phyloP scores from a whole-genome alignment of 2,329 filamentous ascomycete genomes.

The Ascosphaera acerosa region DNA sequence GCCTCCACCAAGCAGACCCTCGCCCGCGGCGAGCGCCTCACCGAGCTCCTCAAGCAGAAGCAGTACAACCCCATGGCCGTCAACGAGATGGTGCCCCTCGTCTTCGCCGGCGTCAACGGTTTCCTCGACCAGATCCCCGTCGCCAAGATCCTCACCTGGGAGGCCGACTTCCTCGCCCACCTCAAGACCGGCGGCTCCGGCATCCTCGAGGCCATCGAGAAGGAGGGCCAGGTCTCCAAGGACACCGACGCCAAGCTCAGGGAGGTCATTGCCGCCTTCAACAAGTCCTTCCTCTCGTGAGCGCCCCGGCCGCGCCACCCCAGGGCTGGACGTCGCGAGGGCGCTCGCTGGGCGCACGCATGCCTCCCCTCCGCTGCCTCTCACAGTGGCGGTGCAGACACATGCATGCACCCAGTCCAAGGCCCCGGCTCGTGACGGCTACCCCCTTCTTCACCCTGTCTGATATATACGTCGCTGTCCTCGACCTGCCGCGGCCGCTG shows the following conservation, averaged over 20 bases:
- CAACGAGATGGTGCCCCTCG: conserved; percentile 98
- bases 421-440: too few species aligned
- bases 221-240: conserved; percentile 91
- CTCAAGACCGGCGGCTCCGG: conserved; percentile 76
- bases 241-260: conserved; percentile 41
- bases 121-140: conserved; percentile 74
- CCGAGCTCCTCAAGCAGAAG: conserved; percentile 98
- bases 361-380: too few species aligned
- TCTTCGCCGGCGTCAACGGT: conserved; percentile 98
- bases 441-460: too few species aligned
- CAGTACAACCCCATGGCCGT: conserved; percentile 97
- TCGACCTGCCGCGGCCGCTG: too few species aligned
- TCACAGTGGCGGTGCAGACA: too few species aligned
- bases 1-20: conserved; percentile 98
- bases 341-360: too few species aligned
- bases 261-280: conserved; percentile 55
- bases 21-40: conserved; percentile 91
- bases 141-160: conserved; percentile 75
- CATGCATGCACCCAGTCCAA: too few species aligned
- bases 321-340: too few species aligned
- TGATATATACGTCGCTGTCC: too few species aligned
- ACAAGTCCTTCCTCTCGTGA: conserved; percentile 67
- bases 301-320: too few species aligned
- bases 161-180: conserved; percentile 80
- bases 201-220: conserved; percentile 64